Evolutionary conservation across 768 basidiomycete species (phyloP).

Genomic region (Termitomyces sp.): DNA sequence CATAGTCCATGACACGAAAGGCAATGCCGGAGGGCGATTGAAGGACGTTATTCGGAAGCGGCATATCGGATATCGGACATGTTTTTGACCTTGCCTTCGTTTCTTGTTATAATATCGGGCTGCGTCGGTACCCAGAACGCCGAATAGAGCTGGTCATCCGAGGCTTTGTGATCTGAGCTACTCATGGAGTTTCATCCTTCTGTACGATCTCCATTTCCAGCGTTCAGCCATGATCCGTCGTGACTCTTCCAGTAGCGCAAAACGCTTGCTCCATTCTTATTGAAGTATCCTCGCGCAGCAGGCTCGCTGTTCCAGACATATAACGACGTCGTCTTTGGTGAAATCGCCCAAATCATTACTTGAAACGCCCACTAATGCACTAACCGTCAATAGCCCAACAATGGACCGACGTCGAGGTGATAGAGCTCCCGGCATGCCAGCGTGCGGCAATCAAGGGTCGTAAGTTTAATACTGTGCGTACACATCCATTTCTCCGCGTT

Average conservation of each 20-base stretch:
- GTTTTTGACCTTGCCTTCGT: not conserved
- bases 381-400: slow-evolving; percentile 50
- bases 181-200: slow-evolving; percentile 23
- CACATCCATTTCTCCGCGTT: not conserved
- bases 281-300: slow-evolving; percentile 60
- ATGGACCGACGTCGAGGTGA: slow-evolving; percentile 61
- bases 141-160: not conserved
- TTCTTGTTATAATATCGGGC: not conserved
- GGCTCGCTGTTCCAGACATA: slow-evolving; percentile 69
- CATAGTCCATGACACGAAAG: slow-evolving; percentile 30
- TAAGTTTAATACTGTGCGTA: slow-evolving; percentile 46
- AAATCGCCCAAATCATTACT: not conserved
- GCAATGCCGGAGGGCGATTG: no score
- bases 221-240: not conserved
- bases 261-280: slow-evolving; percentile 40
- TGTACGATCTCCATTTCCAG: slow-evolving; percentile 7
- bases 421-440: slow-evolving; percentile 53
- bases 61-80: slow-evolving; percentile 10
- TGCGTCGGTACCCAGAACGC: not conserved
- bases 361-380: not conserved
- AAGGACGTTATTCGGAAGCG: slow-evolving; percentile 1
- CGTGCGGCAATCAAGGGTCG: slow-evolving; percentile 59
- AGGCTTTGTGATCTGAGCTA: not conserved
- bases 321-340: slow-evolving; percentile 69
- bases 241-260: slow-evolving; percentile 32